Base-by-base conservation (phyloP, 2,329 filamentous ascomycete species). In the Cytospora piceae region DNA sequence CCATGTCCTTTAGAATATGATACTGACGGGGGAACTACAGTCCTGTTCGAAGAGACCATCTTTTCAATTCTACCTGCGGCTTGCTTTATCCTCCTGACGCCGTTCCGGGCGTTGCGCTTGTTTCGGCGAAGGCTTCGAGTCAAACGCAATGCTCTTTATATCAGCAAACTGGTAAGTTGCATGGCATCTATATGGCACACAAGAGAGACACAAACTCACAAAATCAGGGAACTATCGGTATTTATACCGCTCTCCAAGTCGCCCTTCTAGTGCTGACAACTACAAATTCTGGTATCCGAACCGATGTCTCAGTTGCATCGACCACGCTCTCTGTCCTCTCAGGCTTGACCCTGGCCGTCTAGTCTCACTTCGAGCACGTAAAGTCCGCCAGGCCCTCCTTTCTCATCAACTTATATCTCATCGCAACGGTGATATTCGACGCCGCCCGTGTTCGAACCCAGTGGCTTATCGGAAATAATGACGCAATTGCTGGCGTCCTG, bases 331-430 rank as follows among this genome's bases (percentile, higher is more conserved):
- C 62, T n/a, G 49, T 73, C 20, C 61, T 65, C 22, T 64, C 67
- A 12, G 67, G 67, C 6, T 14, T 72, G 7, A 59, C 54, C 27
- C 72, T 83, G 15, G 70, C 72, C 54, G 61, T 77, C 15, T 72
- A 82, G 37, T 83, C 82, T 1, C 80, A 78, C 70, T 72, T 79
- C 32, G 81, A 85, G 69, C 83, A 85, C 69, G 70, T 74, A 22
- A 77, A 77, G 37, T 78, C 78, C 6, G 73, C 80, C 52, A 74
- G 76, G 22, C 82, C 83, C 2, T 84, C 82, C 0, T 76, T 79
- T 39, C 67, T 83, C n/a, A 72, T 85, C 53, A 79, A 79, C 59
- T 58, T 77, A 37, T 85, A 82, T 69, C 78, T 85, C 2, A 72
- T 80, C 24, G 69, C 80, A 68, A 79, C 80, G 3, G 67, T 80